Evolutionary conservation across 495 filamentous ascomycete species (phyloP), one percentile per base, ranked within the genome.

Genomic region (Podospora bellae-mahoneyi): DNA sequence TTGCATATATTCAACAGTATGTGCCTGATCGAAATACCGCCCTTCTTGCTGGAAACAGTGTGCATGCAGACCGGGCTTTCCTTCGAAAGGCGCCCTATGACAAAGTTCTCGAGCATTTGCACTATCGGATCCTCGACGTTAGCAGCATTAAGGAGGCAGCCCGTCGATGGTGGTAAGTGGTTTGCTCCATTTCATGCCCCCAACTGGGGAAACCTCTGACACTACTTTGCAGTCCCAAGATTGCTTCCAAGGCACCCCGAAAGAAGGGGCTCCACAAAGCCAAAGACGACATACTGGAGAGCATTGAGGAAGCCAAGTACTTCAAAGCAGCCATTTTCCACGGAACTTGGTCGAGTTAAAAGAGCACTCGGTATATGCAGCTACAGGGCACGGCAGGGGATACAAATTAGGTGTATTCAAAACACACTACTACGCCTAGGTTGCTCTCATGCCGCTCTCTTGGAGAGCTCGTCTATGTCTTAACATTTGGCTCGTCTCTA

Each of bases 121-220:
- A 94, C 80, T 91, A 98, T 80, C 88, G 95, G 13, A 91, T 98
- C 67, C 75, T 98, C 55, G 95, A 99, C 75, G 93, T 97, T 34
- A 97, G 93, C 76, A 84, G 87, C 19, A 79, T 98, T 64, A 97
- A 97, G 79, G 95, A 99, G 78, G 93, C 89, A 19, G 91, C 88
- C 7, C 85, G 87, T 60, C 84, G 94, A 64, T 99, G 95, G 95
- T 89, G 89, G 69, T 71, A 70, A 4, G 62, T 71, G 5, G 1
- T 18, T 13, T 62, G 18, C 26, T 30, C 27, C 44, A 28, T 27
- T 26, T 62, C 15, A 54, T 9, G 64, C 26, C 28, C 57, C 39
- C 64, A 5, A 4, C 3, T 23, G 23, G 23, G 23, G 1, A 3
- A 68, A 18, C 30, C 55, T 28, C 48, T 23, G 2, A 28, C 2